Evolutionary conservation across 2,329 filamentous ascomycete genomes (phyloP).

Genomic region (Ceratocystis alfenasii): DNA sequence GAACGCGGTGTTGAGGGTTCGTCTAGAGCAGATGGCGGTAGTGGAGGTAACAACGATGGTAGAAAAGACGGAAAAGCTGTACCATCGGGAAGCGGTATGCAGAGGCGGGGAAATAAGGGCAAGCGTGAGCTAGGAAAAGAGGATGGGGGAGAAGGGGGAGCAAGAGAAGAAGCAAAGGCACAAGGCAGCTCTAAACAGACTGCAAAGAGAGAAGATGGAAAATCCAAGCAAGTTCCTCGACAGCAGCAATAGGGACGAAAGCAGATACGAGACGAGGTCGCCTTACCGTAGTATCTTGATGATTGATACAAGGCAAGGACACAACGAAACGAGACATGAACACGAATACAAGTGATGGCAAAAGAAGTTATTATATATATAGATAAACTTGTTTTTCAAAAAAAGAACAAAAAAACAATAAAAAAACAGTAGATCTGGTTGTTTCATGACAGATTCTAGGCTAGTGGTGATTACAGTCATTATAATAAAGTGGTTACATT

Average conservation of each 20-base stretch:
- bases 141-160: not conserved
- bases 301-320: too few relatives aligned
- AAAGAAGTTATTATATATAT: not conserved
- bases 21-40: not conserved
- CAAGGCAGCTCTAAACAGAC: too few relatives aligned
- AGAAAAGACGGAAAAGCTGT: not conserved
- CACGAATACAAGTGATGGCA: not conserved
- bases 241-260: not conserved
- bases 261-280: not conserved
- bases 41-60: not conserved
- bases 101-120: not conserved
- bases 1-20: too few relatives aligned
- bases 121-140: not conserved
- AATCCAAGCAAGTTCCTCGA: not conserved
- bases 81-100: not conserved
- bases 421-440: not conserved
- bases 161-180: not conserved
- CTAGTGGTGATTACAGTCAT: not conserved
- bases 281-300: too few relatives aligned
- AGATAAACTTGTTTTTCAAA: too few relatives aligned
- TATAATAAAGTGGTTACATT: not conserved
- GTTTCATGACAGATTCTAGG: conserved; percentile 3
- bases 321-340: not conserved
- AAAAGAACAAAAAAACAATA: too few relatives aligned
- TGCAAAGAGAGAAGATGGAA: too few relatives aligned